These are phyloP conservation scores for Komagataella populi DNA, from an alignment of 805 yeast genomes.

Conservation along the genomic window DNA sequence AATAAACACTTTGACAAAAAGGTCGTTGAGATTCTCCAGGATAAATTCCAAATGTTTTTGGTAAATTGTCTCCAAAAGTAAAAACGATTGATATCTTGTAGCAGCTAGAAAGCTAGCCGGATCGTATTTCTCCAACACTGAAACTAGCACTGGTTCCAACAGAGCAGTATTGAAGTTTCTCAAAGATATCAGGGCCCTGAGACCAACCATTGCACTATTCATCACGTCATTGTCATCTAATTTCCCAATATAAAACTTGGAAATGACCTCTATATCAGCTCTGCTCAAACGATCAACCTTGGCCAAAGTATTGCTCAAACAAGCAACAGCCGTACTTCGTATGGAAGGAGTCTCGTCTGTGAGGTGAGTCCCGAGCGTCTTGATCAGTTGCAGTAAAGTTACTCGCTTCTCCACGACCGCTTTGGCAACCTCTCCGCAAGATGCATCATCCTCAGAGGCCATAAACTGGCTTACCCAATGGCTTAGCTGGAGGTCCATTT, in stretches of 20 bases:
- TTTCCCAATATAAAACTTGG: conserved; percentile 50
- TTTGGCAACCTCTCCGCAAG: conserved; percentile 14
- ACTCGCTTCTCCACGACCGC: conserved; percentile 16
- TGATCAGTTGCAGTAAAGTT: conserved; percentile 28
- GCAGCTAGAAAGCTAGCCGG: conserved; percentile 48
- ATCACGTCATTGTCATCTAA: conserved; percentile 49
- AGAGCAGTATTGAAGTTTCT: conserved; percentile 27
- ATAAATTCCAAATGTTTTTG: conserved; percentile 12
- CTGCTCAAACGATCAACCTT: conserved; percentile 14
- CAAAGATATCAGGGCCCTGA: conserved; percentile 38
- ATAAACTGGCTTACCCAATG: conserved; percentile 20
- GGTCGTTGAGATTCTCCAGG: conserved; percentile 17
- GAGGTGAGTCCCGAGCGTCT: conserved; percentile 29
- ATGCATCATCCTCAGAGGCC: conserved; percentile 23
- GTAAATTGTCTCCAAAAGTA: conserved; percentile 26
- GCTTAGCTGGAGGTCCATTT: background rate
- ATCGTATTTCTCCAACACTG: conserved; percentile 28
- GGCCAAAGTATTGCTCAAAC: conserved; percentile 24
- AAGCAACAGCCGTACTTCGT: conserved; percentile 25
- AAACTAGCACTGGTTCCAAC: conserved; percentile 21
- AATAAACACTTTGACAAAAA: conserved; percentile 42
- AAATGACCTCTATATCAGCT: conserved; percentile 34
- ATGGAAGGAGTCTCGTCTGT: conserved; percentile 30
- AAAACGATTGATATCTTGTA: conserved; percentile 46
- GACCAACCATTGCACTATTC: conserved; percentile 37